Conservation (phyloP, 148 eudicot genomes). For the Vaccinium myrtillus region DNA sequence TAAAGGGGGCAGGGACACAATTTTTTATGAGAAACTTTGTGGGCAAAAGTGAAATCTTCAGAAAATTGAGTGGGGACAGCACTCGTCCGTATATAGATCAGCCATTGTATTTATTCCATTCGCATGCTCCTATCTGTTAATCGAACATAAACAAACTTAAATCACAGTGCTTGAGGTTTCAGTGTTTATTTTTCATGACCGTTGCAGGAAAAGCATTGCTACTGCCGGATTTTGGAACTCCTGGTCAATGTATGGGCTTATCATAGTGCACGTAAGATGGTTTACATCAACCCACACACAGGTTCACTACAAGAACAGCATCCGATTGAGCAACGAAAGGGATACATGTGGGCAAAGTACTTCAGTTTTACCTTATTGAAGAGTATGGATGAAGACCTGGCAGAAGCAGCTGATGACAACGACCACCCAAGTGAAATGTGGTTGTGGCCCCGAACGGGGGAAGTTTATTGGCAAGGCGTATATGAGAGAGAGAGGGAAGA, state of each 20-base stretch:
- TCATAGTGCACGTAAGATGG: constrained; percentile 89
- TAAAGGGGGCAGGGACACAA: background rate
- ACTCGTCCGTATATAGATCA: background rate
- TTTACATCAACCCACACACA: constrained; percentile 69
- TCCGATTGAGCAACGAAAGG: constrained; percentile 66
- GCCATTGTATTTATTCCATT: background rate
- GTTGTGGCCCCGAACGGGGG: constrained; percentile 98
- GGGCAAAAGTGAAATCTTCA: background rate
- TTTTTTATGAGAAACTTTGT: background rate
- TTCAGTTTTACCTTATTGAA: constrained; percentile 70
- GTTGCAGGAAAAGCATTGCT: constrained; percentile 78
- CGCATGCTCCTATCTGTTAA: background rate
- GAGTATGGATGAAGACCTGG: constrained; percentile 96
- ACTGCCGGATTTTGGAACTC: constrained; percentile 79
- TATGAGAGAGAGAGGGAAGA: constrained; percentile 93
- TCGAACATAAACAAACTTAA: background rate
- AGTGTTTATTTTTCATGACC: background rate
- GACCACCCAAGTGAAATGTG: constrained; percentile 60
- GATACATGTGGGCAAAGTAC: constrained; percentile 82
- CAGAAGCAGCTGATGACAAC: constrained; percentile 88
- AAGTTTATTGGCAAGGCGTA: constrained; percentile 91
- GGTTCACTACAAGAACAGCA: constrained; percentile 86
- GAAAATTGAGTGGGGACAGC: background rate
- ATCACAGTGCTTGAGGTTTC: background rate
- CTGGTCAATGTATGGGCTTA: constrained; percentile 99